Conservation (phyloP, 805 yeast genomes). For the Priceomyces medius region DNA sequence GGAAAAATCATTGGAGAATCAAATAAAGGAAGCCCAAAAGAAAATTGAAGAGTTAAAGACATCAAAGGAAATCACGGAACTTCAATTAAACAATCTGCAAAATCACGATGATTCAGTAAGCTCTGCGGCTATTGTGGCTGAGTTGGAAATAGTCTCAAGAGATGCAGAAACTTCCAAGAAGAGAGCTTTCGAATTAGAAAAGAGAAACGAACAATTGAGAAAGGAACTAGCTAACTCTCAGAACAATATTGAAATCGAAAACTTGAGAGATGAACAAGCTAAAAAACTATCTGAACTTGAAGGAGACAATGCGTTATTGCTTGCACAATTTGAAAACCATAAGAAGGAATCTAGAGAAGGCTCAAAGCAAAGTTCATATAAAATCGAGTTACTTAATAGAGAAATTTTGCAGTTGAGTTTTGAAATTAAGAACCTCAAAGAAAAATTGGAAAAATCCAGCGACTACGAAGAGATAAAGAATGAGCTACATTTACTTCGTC, state of each 20-base stretch:
- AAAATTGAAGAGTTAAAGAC: constrained; percentile 66
- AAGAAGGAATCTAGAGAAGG: constrained; percentile 28
- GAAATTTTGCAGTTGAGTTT: constrained; percentile 48
- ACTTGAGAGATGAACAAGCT: constrained; percentile 39
- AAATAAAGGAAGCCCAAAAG: constrained; percentile 50
- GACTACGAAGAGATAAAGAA: constrained; percentile 82
- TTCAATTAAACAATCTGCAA: constrained; percentile 50
- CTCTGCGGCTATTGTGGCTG: constrained; percentile 43
- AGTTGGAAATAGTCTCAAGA: constrained; percentile 64
- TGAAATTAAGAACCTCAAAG: constrained; percentile 52
- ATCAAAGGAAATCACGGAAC: constrained; percentile 60
- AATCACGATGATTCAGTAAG: constrained; percentile 25
- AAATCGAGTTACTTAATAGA: constrained; percentile 38
- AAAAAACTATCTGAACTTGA: constrained; percentile 56
- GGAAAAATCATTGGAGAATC: constrained; percentile 51
- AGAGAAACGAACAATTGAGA: constrained; percentile 72
- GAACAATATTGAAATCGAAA: constrained; percentile 44
- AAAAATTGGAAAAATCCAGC: constrained; percentile 47
- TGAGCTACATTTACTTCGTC: constrained; percentile 69
- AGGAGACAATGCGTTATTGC: constrained; percentile 64
- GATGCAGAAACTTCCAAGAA: constrained; percentile 73
- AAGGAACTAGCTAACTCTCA: constrained; percentile 59
- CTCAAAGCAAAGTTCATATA: constrained; percentile 26
- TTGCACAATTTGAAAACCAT: constrained; percentile 56
- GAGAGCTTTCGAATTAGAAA: constrained; percentile 68